A percentile compares a stretch with the other conserved stretches of the same genome.
phyloP scores from a whole-genome alignment of 2,329 filamentous ascomycete genomes.

The Monosporascus sp. region DNA sequence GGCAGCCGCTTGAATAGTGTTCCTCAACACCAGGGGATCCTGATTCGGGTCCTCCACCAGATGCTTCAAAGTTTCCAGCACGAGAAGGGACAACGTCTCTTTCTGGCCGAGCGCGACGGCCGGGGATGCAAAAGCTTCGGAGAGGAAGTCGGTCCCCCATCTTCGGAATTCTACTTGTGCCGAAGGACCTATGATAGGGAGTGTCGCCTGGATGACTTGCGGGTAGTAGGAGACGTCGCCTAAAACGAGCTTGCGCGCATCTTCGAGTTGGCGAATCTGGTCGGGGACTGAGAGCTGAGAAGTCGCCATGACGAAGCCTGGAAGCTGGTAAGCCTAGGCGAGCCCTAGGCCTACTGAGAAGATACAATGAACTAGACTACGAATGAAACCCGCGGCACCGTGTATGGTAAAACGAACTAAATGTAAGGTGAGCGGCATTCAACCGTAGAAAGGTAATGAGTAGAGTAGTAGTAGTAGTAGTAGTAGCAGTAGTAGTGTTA shows the following conservation, averaged over 20 bases:
- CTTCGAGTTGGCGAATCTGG: constrained; percentile 82
- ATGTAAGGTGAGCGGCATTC: neutral
- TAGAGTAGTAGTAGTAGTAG: too few relatives aligned
- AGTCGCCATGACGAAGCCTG: constrained; percentile 44
- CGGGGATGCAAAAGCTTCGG: constrained; percentile 94
- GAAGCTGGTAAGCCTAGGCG: constrained; percentile 5
- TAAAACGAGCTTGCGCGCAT: constrained; percentile 84
- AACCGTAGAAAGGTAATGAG: too few relatives aligned
- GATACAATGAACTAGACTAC: neutral
- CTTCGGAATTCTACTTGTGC: constrained; percentile 75
- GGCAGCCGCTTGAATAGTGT: constrained; percentile 79
- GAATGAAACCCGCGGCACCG: neutral
- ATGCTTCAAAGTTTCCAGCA: constrained; percentile 70
- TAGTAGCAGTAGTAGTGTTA: too few relatives aligned
- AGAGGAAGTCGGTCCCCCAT: constrained; percentile 95
- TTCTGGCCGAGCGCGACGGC: constrained; percentile 72
- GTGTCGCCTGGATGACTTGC: constrained; percentile 83
- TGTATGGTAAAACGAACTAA: neutral
- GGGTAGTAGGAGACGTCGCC: constrained; percentile 84
- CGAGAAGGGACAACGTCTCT: constrained; percentile 69
- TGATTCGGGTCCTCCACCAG: constrained; percentile 67
- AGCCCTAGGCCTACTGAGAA: neutral
- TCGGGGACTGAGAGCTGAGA: constrained; percentile 56
- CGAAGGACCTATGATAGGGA: constrained; percentile 80
- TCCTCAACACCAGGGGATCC: constrained; percentile 77